These are phyloP conservation scores for Erodium maritimum DNA, from an alignment of 345 rosid species.

Conservation along the genomic window DNA sequence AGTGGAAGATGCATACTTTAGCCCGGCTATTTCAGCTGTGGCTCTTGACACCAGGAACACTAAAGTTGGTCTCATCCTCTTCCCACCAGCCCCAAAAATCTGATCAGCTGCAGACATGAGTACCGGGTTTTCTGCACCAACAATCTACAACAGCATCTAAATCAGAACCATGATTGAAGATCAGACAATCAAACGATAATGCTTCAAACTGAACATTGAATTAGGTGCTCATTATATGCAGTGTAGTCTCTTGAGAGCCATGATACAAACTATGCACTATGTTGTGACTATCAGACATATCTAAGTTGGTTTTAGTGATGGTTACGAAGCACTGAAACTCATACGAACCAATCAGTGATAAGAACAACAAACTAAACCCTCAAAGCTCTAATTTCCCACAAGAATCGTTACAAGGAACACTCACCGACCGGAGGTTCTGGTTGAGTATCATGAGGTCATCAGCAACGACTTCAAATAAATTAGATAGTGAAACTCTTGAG, in stretches of 20 bases:
- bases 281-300: not conserved
- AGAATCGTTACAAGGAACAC: constrained; percentile 15
- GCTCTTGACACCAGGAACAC: constrained; percentile 94
- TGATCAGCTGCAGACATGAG: constrained; percentile 95
- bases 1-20: constrained; percentile 37
- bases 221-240: too few species aligned
- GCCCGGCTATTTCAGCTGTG: constrained; percentile 62
- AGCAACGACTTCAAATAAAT: constrained; percentile 66
- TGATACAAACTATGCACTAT: not conserved
- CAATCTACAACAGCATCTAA: constrained; percentile 52
- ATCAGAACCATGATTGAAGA: constrained; percentile 11
- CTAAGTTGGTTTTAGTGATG: not conserved
- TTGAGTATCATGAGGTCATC: constrained; percentile 73
- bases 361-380: not conserved
- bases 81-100: constrained; percentile 95
- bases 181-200: not conserved
- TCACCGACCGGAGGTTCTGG: constrained; percentile 79
- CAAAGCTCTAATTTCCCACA: not conserved
- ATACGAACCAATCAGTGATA: not conserved
- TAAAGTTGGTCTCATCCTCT: constrained; percentile 93
- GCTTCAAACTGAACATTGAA: too few species aligned
- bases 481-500: constrained; percentile 40
- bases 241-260: not conserved
- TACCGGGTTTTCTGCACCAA: constrained; percentile 93
- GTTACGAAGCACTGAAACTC: not conserved